phyloP scores from a whole-genome alignment of 345 rosid species.

The Psidium friedrichsthalianum region DNA sequence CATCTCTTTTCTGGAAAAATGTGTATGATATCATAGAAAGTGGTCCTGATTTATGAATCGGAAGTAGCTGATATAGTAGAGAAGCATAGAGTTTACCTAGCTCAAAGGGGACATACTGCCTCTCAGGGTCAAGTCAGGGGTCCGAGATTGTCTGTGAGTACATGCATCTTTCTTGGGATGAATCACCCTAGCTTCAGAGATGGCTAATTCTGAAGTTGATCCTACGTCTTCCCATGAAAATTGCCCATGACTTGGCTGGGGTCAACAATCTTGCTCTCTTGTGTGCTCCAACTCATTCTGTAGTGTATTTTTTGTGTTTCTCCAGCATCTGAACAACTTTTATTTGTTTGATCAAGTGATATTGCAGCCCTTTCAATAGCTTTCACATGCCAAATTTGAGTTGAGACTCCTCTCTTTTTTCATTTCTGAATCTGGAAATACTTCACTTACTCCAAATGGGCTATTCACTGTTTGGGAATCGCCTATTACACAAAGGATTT shows the following conservation, averaged over 20 bases:
- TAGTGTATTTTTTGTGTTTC: slow-evolving; percentile 9
- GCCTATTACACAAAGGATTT: not conserved
- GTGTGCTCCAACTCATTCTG: slow-evolving; percentile 47
- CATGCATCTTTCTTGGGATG: slow-evolving; percentile 1
- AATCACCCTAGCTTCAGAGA: slow-evolving; percentile 6
- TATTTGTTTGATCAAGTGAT: not conserved
- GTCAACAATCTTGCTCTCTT: slow-evolving; percentile 56
- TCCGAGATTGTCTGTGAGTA: slow-evolving; percentile 9
- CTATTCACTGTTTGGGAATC: not conserved
- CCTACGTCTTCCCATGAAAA: slow-evolving; percentile 15
- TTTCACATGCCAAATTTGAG: not conserved
- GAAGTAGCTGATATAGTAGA: slow-evolving; percentile 88
- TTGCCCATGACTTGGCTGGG: slow-evolving; percentile 50
- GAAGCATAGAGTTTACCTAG: slow-evolving; percentile 62
- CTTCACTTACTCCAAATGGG: not conserved
- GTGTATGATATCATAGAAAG: slow-evolving; percentile 54
- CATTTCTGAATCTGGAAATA: not conserved
- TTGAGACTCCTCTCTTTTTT: not conserved
- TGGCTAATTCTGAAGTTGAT: slow-evolving; percentile 6
- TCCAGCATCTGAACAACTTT: not conserved
- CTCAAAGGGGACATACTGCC: slow-evolving; percentile 64
- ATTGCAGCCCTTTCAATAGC: not conserved
- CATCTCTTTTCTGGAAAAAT: slow-evolving; percentile 69
- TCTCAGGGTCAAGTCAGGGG: slow-evolving; percentile 48
- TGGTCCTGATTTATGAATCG: slow-evolving; percentile 71